Percentiles rank a stretch among this genome's conserved stretches.
These are phyloP conservation scores for Melanogaster broomeanus DNA, from an alignment of 768 basidiomycete genomes.

Conservation along the genomic window DNA sequence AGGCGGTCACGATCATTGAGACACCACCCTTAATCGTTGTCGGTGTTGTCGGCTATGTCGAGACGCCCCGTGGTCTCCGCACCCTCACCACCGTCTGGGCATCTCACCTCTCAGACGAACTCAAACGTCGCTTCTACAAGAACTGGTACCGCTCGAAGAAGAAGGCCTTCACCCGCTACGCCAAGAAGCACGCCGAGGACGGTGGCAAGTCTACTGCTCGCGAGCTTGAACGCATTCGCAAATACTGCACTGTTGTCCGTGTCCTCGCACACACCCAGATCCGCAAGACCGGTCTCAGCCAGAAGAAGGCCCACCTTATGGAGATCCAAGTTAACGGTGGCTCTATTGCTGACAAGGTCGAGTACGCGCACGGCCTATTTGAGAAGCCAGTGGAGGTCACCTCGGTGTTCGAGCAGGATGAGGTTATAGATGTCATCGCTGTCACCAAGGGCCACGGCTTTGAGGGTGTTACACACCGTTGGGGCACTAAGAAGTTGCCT, in stretches of 20 bases:
- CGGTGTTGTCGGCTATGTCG: slow-evolving; percentile 98
- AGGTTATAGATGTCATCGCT: slow-evolving; percentile 94
- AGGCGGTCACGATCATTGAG: slow-evolving; percentile 95
- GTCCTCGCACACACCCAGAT: slow-evolving; percentile 99
- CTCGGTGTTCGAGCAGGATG: slow-evolving; percentile 93
- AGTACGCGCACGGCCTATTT: slow-evolving; percentile 90
- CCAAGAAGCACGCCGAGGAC: slow-evolving; percentile 98
- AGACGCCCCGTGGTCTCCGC: slow-evolving; percentile 98
- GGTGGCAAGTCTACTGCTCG: slow-evolving; percentile 88
- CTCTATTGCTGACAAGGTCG: slow-evolving; percentile 94
- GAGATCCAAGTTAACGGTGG: slow-evolving; percentile 99
- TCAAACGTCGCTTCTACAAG: slow-evolving; percentile 99
- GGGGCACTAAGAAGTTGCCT: slow-evolving; percentile 99
- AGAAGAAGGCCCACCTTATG: slow-evolving; percentile 99
- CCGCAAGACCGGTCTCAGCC: slow-evolving; percentile 94
- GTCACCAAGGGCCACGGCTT: slow-evolving; percentile 99
- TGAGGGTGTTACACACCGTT: slow-evolving; percentile 99
- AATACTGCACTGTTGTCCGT: slow-evolving; percentile 99
- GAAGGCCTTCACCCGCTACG: slow-evolving; percentile 99
- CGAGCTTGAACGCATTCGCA: slow-evolving; percentile 98
- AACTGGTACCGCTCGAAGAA: slow-evolving; percentile 99
- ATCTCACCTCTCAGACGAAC: slow-evolving; percentile 93
- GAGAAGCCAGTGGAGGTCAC: slow-evolving; percentile 92
- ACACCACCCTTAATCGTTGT: slow-evolving; percentile 96
- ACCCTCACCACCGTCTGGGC: slow-evolving; percentile 99